Base-by-base conservation (phyloP, 495 filamentous ascomycete species). In the Podospora fimiseda region DNA sequence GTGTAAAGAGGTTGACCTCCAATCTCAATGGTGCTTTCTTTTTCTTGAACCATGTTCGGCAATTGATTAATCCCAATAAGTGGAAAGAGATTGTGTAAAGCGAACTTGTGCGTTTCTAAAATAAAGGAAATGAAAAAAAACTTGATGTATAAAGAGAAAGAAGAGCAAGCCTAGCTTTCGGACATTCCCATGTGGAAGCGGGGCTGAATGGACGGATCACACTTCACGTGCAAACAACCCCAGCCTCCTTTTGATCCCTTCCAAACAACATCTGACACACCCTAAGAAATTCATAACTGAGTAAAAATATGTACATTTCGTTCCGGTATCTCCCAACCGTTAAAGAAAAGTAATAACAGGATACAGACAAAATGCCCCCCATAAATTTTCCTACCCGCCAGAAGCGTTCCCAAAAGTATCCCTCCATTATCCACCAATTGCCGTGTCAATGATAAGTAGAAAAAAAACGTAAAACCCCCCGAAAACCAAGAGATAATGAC, bases 1-100 rank as follows among this genome's bases (percentile, higher is more conserved):
- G 86, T 88, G 73, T 88, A 92, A 40, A 94, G 73, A 58, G 73
- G 75, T 9, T 69, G 65, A 42, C 79, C 82, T 51, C 83, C 85
- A n/a, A 76, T 57, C 7, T 69, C 48, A 30, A 79, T 68, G n/a
- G 68, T 74, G n/a, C 74, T 74, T 53, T 85, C 80, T 19, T 64
- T 59, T 58, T 69, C 62, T 33, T 66, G 61, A 1, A 67, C 62
- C 78, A 81, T 81, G 27, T n/a, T n/a, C n/a, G n/a, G n/a, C n/a
- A n/a, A n/a, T n/a, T n/a, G n/a, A n/a, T n/a, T n/a, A n/a, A n/a
- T n/a, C n/a, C n/a, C n/a, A n/a, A n/a, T n/a, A n/a, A n/a, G n/a
- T n/a, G n/a, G n/a, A n/a, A n/a, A n/a, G n/a, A n/a, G n/a, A n/a
- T n/a, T n/a, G n/a, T n/a, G n/a, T n/a, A n/a, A n/a, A n/a, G n/a